Evolutionary conservation across 768 basidiomycete genomes (phyloP).

Genomic region (Lactarius akahatsu): DNA sequence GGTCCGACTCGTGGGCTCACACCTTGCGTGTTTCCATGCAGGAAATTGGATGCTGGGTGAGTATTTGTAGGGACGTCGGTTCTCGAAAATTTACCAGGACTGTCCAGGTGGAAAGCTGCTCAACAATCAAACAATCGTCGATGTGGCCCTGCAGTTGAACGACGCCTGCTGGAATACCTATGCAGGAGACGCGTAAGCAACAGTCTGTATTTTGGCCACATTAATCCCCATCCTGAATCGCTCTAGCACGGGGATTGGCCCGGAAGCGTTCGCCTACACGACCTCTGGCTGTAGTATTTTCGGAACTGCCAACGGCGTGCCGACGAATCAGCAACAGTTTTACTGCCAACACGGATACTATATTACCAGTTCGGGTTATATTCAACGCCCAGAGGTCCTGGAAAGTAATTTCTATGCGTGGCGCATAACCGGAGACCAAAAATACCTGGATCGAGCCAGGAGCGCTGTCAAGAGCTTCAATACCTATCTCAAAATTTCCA

Average conservation of each 20-base stretch:
- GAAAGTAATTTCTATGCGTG: slow-evolving; percentile 82
- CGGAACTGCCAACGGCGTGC: slow-evolving; percentile 41
- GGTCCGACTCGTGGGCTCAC: slow-evolving; percentile 64
- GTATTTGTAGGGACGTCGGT: slow-evolving; percentile 18
- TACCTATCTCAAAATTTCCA: slow-evolving; percentile 46
- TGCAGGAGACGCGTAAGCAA: slow-evolving; percentile 59
- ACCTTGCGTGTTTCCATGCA: slow-evolving; percentile 70
- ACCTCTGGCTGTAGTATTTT: slow-evolving; percentile 65
- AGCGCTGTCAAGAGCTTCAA: slow-evolving; percentile 59
- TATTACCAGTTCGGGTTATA: slow-evolving; percentile 52
- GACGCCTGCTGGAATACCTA: slow-evolving; percentile 85
- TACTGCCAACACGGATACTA: slow-evolving; percentile 65
- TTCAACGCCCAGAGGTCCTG: slow-evolving; percentile 72
- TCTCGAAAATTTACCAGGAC: not conserved
- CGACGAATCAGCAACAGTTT: slow-evolving; percentile 46
- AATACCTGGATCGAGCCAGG: slow-evolving; percentile 65
- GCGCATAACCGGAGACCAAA: slow-evolving; percentile 65
- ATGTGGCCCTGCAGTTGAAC: slow-evolving; percentile 57
- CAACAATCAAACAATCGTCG: slow-evolving; percentile 68
- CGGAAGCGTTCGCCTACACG: slow-evolving; percentile 63
- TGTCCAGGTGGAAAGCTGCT: slow-evolving; percentile 58
- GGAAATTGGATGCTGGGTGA: slow-evolving; percentile 73
- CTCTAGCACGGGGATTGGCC: slow-evolving; percentile 71
- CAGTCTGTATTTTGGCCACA: not conserved
- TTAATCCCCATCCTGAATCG: not conserved